These are phyloP conservation scores for Articulospora tetracladia DNA, from an alignment of 495 filamentous ascomycete species.

Conservation along the genomic window DNA sequence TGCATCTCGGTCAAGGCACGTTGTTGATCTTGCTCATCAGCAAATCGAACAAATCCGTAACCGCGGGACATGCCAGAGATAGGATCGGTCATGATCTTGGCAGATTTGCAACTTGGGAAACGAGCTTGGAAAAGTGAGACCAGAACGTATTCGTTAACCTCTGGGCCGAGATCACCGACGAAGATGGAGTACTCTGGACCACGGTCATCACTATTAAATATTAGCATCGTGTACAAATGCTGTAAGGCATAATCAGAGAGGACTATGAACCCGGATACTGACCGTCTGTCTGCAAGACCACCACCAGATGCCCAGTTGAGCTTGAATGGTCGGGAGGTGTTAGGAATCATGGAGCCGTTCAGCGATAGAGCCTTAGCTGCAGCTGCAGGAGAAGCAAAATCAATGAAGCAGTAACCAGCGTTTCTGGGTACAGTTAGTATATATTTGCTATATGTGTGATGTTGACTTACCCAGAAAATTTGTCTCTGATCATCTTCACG, in stretches of 20 bases:
- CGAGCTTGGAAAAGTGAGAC: constrained; percentile 95
- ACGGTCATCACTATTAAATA: constrained; percentile 73
- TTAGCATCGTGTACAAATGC: constrained; percentile 10
- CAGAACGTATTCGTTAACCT: constrained; percentile 98
- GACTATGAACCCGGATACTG: constrained; percentile 33
- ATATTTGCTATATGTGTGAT: constrained; percentile 3
- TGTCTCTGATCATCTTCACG: constrained; percentile 99
- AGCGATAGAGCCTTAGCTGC: constrained; percentile 85
- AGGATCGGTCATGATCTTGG: constrained; percentile 99
- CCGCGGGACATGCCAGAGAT: constrained; percentile 96
- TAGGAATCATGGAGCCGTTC: constrained; percentile 89
- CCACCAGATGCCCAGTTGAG: constrained; percentile 99
- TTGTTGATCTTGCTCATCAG: constrained; percentile 92
- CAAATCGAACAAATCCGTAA: constrained; percentile 97
- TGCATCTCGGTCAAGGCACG: constrained; percentile 96
- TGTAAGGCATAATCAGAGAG: constrained; percentile 3
- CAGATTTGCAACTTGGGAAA: constrained; percentile 96
- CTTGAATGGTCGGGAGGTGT: constrained; percentile 94
- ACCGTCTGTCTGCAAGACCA: constrained; percentile 90
- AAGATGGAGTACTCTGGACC: constrained; percentile 97
- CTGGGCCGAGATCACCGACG: constrained; percentile 94
- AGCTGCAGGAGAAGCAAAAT: constrained; percentile 79
- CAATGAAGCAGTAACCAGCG: constrained; percentile 98
- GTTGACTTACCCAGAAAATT: constrained; percentile 88
- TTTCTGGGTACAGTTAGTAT: constrained; percentile 55